These are phyloP conservation scores for Calonectria montana DNA, from an alignment of 2,329 filamentous ascomycete species.

Conservation along the genomic window DNA sequence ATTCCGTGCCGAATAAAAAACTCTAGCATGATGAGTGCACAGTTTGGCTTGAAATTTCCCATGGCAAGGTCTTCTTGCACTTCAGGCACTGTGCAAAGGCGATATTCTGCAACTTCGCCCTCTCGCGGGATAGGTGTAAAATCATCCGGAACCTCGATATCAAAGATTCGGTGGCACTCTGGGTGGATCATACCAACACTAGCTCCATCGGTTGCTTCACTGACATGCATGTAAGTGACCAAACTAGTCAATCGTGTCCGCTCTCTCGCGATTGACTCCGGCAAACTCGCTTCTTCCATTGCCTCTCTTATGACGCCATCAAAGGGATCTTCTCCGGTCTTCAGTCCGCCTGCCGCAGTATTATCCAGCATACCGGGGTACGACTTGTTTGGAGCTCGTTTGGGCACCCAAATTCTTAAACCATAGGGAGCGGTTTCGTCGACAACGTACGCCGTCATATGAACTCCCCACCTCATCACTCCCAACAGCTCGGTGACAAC, in stretches of 20 bases:
- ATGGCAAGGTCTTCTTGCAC: background rate
- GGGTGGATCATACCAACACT: constrained; percentile 9
- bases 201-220: background rate
- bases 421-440: constrained; percentile 4
- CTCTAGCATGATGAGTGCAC: constrained; percentile 14
- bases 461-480: constrained; percentile 13
- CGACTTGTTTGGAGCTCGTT: constrained; percentile 2
- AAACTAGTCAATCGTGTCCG: background rate
- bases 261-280: constrained; percentile 2
- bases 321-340: constrained; percentile 6
- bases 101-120: constrained; percentile 12
- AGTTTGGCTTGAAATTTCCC: constrained; percentile 14
- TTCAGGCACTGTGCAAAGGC: background rate
- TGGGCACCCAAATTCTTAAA: constrained; percentile 13
- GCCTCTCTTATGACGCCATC: constrained; percentile 12
- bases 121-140: constrained; percentile 11
- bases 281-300: constrained; percentile 8
- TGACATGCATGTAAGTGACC: constrained; percentile 14
- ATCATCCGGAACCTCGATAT: constrained; percentile 4
- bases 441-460: constrained; percentile 6
- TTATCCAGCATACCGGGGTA: constrained; percentile 16
- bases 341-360: constrained; percentile 2
- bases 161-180: constrained; percentile 10
- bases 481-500: constrained; percentile 7
- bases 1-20: constrained; percentile 16